Evolutionary conservation across 768 basidiomycete species (phyloP).

Genomic region (Phlegmacium glaucopus): DNA sequence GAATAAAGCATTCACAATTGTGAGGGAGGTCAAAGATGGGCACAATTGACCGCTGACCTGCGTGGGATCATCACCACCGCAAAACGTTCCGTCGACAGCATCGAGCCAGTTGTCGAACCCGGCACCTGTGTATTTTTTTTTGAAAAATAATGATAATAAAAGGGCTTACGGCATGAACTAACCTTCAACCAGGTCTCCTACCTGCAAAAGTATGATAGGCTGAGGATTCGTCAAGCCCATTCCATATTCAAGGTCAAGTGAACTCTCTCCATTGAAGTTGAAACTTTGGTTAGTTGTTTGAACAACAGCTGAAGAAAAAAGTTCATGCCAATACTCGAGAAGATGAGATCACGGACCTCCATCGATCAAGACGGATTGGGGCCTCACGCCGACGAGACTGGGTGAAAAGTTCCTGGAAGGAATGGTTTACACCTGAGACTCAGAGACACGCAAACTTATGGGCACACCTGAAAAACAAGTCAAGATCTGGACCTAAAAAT

Average conservation of each 20-base stretch:
- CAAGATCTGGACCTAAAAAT: conserved; percentile 40
- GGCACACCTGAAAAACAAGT: conserved; percentile 38
- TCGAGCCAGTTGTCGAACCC: conserved; percentile 47
- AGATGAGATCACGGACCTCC: conserved; percentile 23
- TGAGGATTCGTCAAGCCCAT: conserved; percentile 43
- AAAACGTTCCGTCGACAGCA: conserved; percentile 43
- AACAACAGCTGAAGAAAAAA: conserved; percentile 31
- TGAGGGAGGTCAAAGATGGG: not conserved
- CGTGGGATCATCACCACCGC: conserved; percentile 40
- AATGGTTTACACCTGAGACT: not conserved
- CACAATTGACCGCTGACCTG: conserved; percentile 17
- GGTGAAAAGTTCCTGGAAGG: conserved; percentile 33
- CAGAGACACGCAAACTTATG: not conserved
- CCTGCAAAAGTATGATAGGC: conserved; percentile 39
- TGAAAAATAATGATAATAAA: not conserved
- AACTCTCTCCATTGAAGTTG: conserved; percentile 49
- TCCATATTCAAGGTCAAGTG: conserved; percentile 57
- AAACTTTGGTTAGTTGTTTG: conserved; percentile 40
- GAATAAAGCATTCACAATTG: too few relatives aligned
- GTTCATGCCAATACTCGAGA: not conserved
- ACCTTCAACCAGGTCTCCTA: conserved; percentile 39
- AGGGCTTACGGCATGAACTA: not conserved
- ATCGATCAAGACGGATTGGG: conserved; percentile 32
- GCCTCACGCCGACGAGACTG: conserved; percentile 31
- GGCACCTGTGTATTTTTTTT: conserved; percentile 30